These are phyloP conservation scores for Termitomyces sp. DNA, from an alignment of 768 basidiomycete species.

Conservation along the genomic window DNA sequence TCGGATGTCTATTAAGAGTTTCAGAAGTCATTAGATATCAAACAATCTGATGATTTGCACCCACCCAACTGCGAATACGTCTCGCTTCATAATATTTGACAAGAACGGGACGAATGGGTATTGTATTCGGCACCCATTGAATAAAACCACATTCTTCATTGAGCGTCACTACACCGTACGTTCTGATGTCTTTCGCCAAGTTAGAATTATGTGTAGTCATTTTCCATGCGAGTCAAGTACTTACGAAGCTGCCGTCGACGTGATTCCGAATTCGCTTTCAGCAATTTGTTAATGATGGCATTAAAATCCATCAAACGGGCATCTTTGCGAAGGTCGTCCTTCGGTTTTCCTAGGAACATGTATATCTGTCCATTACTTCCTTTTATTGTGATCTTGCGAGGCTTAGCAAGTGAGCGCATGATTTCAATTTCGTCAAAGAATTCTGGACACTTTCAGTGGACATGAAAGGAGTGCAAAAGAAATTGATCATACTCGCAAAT, in stretches of 20 bases:
- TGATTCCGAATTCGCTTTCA: constrained; percentile 93
- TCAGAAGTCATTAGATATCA: neutral
- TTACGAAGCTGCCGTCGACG: constrained; percentile 85
- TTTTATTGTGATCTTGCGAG: constrained; percentile 82
- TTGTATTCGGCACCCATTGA: constrained; percentile 97
- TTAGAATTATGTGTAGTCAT: neutral
- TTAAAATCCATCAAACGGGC: constrained; percentile 98
- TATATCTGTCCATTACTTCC: constrained; percentile 84
- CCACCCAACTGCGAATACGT: constrained; percentile 39
- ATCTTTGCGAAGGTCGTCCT: constrained; percentile 96
- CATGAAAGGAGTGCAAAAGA: neutral
- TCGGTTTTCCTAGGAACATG: constrained; percentile 93
- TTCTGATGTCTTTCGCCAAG: constrained; percentile 73
- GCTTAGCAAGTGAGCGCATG: constrained; percentile 89
- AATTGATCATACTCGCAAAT: constrained; percentile 56
- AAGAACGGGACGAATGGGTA: constrained; percentile 76
- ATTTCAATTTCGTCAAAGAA: constrained; percentile 83
- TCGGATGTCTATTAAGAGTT: constrained; percentile 35
- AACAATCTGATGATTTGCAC: constrained; percentile 7
- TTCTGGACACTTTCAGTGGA: constrained; percentile 35
- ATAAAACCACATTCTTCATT: constrained; percentile 98
- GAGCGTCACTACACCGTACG: constrained; percentile 96
- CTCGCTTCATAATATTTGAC: constrained; percentile 58
- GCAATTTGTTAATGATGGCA: constrained; percentile 92
- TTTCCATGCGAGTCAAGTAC: constrained; percentile 25